Evolutionary conservation across 2,329 filamentous ascomycete genomes (phyloP), one percentile per base, ranked within the genome.

Genomic region (Sphaerulina vaccinii): DNA sequence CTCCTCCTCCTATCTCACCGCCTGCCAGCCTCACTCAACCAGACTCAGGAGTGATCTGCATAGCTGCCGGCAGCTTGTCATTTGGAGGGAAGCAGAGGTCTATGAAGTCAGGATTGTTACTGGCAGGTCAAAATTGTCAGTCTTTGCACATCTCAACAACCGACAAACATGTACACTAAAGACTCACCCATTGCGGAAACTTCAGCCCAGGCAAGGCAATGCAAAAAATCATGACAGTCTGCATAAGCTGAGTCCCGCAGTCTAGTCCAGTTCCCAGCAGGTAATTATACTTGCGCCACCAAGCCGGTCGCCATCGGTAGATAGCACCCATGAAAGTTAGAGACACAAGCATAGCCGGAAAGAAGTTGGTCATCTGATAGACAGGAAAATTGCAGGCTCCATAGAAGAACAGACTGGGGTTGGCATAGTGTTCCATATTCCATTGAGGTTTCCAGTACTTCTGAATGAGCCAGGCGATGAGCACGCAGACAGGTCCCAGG

Each of bases 251-350:
- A 8, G 52, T 52, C n/a, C 52, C 52, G 18, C 52, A 54, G 16
- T 45, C 35, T 38, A 45, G 16, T 22, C 52, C 52, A 19, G 52
- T 40, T 11, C 37, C 44, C 2, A 52, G 18, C n/a, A 57, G 40
- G 29, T 57, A 57, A 37, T 57, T 44, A 24, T 57, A 57, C 29
- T 57, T 57, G 13, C 49, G 42, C 49, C 48, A 57, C 52, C 49
- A 56, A 8, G 37, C 52, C 5, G 55, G 52, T 15, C 43, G 52
- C 15, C 50, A 57, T 29, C 55, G 49, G 29, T 57, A 53, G 23
- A 55, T 24, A 32, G 42, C 52, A 21, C 55, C 55, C 55, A 57
- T 57, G 27, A 49, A 55, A 10, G 56, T 21, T 13, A 54, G 7
- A 5, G 43, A 42, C 6, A 32, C 21, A 23, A 58, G n/a, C 10